These are phyloP conservation scores for Pseudopyricularia cyperi DNA, from an alignment of 2,329 filamentous ascomycete genomes.

Conservation along the genomic window DNA sequence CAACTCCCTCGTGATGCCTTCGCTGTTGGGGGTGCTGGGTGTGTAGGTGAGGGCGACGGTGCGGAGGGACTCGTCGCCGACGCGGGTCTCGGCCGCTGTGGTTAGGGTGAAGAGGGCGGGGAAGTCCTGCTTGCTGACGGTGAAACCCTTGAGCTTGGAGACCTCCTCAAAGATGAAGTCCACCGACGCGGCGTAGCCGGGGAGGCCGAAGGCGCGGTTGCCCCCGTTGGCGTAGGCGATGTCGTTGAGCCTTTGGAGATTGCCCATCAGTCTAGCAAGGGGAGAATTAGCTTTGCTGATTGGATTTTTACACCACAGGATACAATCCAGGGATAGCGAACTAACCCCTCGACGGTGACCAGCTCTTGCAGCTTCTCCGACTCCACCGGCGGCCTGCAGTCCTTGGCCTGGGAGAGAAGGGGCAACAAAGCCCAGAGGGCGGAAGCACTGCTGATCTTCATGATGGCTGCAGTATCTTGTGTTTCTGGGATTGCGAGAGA, in stretches of 20 bases:
- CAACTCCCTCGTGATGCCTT: neutral
- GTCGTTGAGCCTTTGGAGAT: constrained; percentile 1
- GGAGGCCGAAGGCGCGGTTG: constrained; percentile 1
- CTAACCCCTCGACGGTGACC: constrained; percentile 1
- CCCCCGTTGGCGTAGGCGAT: constrained; percentile 1
- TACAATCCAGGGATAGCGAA: neutral
- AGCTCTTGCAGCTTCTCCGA: neutral
- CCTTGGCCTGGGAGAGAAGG: neutral
- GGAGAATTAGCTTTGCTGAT: neutral
- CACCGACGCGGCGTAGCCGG: constrained; percentile 1
- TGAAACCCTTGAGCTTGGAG: constrained; percentile 3
- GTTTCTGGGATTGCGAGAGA: neutral
- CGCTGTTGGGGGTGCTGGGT: neutral
- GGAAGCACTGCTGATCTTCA: constrained; percentile 1
- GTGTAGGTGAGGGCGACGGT: constrained; percentile 2
- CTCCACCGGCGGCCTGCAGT: constrained; percentile 1
- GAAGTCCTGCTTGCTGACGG: constrained; percentile 1
- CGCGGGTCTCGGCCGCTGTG: neutral
- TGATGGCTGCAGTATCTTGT: neutral
- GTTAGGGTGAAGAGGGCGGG: constrained; percentile 1
- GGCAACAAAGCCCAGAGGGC: constrained; percentile 1
- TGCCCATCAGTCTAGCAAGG: neutral
- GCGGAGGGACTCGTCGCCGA: constrained; percentile 1
- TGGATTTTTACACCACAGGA: neutral
- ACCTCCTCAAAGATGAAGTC: constrained; percentile 1